Evolutionary conservation across 495 filamentous ascomycete species (phyloP), one percentile per base, ranked within the genome.

Genomic region (Xylaria acuta): DNA sequence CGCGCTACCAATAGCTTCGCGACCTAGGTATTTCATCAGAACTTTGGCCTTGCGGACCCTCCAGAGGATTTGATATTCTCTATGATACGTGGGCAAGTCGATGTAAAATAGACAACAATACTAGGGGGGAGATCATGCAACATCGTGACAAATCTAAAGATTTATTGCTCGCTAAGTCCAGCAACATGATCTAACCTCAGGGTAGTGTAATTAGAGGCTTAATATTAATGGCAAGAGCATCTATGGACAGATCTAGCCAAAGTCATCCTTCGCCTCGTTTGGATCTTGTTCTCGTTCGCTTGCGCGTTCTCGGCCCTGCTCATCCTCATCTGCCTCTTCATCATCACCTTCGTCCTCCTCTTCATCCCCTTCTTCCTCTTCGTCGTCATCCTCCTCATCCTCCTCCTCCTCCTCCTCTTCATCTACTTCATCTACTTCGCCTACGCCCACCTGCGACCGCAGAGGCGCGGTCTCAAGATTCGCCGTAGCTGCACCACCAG

Each of bases 391-490:
- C 0, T 49, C 59, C 1, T 68, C 51, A 0, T 43, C 62, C 9
- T 65, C 49, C 0, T 38, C 60, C 1, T 58, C 60, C 3, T 47
- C 62, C 16, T 58, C 58, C 1, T 67, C 75, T 3, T 59, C 66
- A 43, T 36, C 72, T 32, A 59, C 65, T 51, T 70, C 75, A 36
- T 67, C 9, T n/a, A 30, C 62, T 8, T 36, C 43, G 20, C 6
- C 12, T 14, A 25, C 30, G 20, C 73, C 75, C 2, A 75, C 68
- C 64, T 75, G 73, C n/a, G 74, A 64, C 49, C 76, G 76, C 65
- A 88, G 69, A 38, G 86, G 86, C 30, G 83, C 84, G 51, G 84
- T 85, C 74, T 86, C 87, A 16, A 88, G 74, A 36, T 76, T 75
- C 3, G 78, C 80, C 4, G 65, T 25, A 2, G 81, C 74, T 1